These are phyloP conservation scores for Rubroshorea leprosula DNA, from an alignment of 345 rosid genomes.

Conservation along the genomic window DNA sequence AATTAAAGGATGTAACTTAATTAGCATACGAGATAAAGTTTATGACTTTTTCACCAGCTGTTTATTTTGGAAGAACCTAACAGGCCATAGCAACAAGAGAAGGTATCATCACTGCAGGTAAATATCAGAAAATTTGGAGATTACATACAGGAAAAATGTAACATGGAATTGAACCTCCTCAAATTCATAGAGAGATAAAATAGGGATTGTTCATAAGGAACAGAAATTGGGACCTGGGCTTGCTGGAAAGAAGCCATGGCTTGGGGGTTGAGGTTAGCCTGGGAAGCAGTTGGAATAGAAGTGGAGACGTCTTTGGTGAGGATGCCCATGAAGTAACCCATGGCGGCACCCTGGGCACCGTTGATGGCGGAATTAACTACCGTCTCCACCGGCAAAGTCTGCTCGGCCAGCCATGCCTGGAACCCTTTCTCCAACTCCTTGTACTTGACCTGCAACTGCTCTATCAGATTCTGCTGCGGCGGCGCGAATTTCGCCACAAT, in stretches of 20 bases:
- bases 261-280: slow-evolving; percentile 54
- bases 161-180: neutral
- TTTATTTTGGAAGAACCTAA: too few relatives aligned
- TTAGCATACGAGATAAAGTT: too few relatives aligned
- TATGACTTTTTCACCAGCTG: too few relatives aligned
- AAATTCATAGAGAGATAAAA: neutral
- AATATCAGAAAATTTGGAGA: too few relatives aligned
- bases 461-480: slow-evolving; percentile 54
- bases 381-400: slow-evolving; percentile 70
- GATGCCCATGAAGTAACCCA: slow-evolving; percentile 75
- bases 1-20: too few relatives aligned
- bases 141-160: too few relatives aligned
- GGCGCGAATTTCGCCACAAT: slow-evolving; percentile 33
- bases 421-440: slow-evolving; percentile 60
- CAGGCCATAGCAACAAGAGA: too few relatives aligned
- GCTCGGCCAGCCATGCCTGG: slow-evolving; percentile 71
- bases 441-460: slow-evolving; percentile 45
- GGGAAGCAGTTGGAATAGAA: slow-evolving; percentile 35
- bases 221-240: slow-evolving; percentile 54
- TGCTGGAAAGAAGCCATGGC: slow-evolving; percentile 84
- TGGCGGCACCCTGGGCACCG: slow-evolving; percentile 73
- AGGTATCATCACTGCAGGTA: too few relatives aligned
- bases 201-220: too few relatives aligned
- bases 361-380: slow-evolving; percentile 71
- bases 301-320: slow-evolving; percentile 56